Evolutionary conservation across 306 rosid genomes (phyloP).

Genomic region (Cicer judaicum): DNA sequence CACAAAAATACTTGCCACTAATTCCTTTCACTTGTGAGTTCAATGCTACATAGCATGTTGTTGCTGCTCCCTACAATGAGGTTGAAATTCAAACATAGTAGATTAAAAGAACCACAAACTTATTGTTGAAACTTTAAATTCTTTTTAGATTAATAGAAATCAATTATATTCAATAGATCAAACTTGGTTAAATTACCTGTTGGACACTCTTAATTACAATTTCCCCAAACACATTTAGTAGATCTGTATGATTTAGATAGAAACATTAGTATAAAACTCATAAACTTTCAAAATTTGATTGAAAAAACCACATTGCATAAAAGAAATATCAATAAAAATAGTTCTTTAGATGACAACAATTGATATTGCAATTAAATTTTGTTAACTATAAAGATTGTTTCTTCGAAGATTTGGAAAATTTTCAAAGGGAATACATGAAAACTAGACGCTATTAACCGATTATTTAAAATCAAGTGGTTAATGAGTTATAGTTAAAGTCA

Average conservation of each 20-base stretch:
- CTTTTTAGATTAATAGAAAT: background rate
- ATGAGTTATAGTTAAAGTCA: too few species aligned
- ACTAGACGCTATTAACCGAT: too few species aligned
- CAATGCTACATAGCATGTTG: constrained; percentile 83
- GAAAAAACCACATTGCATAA: background rate
- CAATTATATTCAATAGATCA: background rate
- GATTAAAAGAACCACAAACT: background rate
- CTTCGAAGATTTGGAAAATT: background rate
- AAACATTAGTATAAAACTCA: constrained; percentile 10
- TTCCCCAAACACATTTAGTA: constrained; percentile 48
- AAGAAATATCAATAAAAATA: background rate
- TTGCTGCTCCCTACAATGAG: constrained; percentile 74
- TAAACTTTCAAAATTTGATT: background rate
- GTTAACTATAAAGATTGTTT: background rate
- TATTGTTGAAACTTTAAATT: background rate
- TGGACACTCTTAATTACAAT: constrained; percentile 57
- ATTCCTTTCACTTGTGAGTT: constrained; percentile 70
- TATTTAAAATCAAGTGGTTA: too few species aligned
- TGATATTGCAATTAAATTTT: constrained; percentile 11
- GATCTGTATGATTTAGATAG: constrained; percentile 51
- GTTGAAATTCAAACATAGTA: background rate
- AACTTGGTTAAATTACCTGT: constrained; percentile 57
- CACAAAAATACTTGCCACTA: constrained; percentile 66
- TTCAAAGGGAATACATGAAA: too few species aligned
- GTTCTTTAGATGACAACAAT: background rate